These are phyloP conservation scores for Cordyceps farinosa DNA, from an alignment of 2,329 filamentous ascomycete genomes.

Conservation along the genomic window DNA sequence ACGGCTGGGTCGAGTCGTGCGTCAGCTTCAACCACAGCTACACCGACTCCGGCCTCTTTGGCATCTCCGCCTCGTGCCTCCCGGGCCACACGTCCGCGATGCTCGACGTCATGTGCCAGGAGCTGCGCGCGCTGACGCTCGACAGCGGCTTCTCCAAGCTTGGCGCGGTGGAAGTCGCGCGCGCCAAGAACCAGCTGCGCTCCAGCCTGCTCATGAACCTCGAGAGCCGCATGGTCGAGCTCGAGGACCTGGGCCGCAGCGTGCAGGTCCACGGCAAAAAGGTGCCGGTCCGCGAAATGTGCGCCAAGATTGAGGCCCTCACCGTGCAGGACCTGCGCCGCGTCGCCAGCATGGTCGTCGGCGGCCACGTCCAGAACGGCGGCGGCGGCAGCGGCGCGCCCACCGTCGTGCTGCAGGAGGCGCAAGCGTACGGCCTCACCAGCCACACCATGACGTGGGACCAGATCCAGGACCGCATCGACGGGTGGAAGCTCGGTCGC, in stretches of 20 bases:
- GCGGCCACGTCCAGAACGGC: slow-evolving; percentile 69
- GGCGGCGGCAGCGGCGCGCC: slow-evolving; percentile 81
- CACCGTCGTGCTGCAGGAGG: slow-evolving; percentile 92
- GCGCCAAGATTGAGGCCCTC: slow-evolving; percentile 74
- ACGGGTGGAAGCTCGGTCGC: slow-evolving; percentile 76
- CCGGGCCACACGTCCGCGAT: slow-evolving; percentile 75
- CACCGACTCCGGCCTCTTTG: slow-evolving; percentile 91
- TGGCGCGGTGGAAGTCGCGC: slow-evolving; percentile 72
- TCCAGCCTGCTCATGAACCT: slow-evolving; percentile 94
- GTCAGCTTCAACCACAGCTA: slow-evolving; percentile 97
- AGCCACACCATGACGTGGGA: slow-evolving; percentile 74
- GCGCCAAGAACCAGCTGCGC: slow-evolving; percentile 95
- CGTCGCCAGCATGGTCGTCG: slow-evolving; percentile 75
- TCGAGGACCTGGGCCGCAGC: slow-evolving; percentile 91
- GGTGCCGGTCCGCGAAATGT: slow-evolving; percentile 92
- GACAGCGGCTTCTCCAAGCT: slow-evolving; percentile 72
- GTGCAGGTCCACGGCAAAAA: slow-evolving; percentile 96
- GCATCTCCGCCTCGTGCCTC: slow-evolving; percentile 82
- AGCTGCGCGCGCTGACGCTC: slow-evolving; percentile 73
- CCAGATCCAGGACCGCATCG: slow-evolving; percentile 83
- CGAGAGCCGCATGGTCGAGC: slow-evolving; percentile 93
- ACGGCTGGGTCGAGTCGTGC: slow-evolving; percentile 96
- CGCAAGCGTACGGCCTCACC: slow-evolving; percentile 66
- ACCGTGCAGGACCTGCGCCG: slow-evolving; percentile 76
- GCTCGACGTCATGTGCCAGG: slow-evolving; percentile 93